These are phyloP conservation scores for Xylaria acuta DNA, from an alignment of 495 filamentous ascomycete species.

Conservation along the genomic window DNA sequence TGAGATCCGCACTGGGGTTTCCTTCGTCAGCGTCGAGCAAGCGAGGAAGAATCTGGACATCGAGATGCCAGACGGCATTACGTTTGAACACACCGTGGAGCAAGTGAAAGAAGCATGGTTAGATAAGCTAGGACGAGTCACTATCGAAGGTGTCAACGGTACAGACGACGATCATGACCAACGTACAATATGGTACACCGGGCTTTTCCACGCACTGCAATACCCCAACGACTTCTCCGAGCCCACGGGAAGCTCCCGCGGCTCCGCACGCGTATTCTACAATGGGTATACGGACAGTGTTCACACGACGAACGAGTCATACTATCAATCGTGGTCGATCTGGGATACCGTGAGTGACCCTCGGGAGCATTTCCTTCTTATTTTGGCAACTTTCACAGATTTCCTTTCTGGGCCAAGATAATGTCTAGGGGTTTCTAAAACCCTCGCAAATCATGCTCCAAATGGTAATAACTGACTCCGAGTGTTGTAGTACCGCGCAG, in stretches of 20 bases:
- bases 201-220: conserved; percentile 42
- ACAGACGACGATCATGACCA: conserved; percentile 40
- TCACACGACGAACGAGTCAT: conserved; percentile 39
- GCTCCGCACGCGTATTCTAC: conserved; percentile 35
- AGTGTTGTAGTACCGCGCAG: conserved; percentile 40
- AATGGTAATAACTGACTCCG: too few species aligned
- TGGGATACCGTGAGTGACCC: too few species aligned
- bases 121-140: conserved; percentile 40
- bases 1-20: conserved; percentile 42
- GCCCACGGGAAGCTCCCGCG: conserved; percentile 27
- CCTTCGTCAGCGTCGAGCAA: conserved; percentile 44
- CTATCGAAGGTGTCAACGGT: conserved; percentile 38
- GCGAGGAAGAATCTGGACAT: conserved; percentile 42
- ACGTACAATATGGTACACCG: conserved; percentile 43
- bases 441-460: too few species aligned
- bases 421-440: too few species aligned
- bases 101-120: conserved; percentile 38
- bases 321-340: conserved; percentile 46
- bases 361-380: too few species aligned
- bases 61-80: conserved; percentile 36
- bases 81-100: conserved; percentile 37
- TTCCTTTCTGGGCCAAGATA: too few species aligned
- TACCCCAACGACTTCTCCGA: conserved; percentile 45
- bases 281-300: conserved; percentile 44
- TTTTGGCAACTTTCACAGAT: too few species aligned